A percentile compares a stretch with the other conserved stretches of the same genome.
Evolutionary conservation across 306 rosid species (phyloP).

Genomic region (Quercus cerris): DNA sequence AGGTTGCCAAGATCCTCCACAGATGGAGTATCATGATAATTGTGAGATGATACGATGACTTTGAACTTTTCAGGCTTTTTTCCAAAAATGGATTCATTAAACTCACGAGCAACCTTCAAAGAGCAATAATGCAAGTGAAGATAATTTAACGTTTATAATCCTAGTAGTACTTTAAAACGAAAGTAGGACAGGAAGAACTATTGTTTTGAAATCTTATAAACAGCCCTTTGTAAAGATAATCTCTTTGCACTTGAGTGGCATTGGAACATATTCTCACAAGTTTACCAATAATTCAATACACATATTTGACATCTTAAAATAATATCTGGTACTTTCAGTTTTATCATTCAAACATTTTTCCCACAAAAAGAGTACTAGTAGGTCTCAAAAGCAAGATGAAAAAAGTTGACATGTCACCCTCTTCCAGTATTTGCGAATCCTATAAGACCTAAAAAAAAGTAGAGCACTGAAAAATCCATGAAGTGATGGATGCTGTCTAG

Average conservation of each 20-base stretch:
- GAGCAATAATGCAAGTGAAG: conserved; percentile 24
- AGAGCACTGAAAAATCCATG: neutral
- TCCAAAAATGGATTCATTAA: conserved; percentile 61
- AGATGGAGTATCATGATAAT: conserved; percentile 78
- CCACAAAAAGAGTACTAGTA: neutral
- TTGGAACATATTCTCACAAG: neutral
- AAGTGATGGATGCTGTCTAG: neutral
- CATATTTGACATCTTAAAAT: neutral
- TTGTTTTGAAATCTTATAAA: neutral
- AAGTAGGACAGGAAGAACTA: neutral
- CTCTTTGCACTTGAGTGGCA: neutral
- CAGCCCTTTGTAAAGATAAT: neutral
- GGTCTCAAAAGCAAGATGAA: neutral
- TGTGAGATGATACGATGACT: conserved; percentile 92
- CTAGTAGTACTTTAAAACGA: conserved; percentile 11
- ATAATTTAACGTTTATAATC: conserved; percentile 19
- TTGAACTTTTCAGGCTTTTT: conserved; percentile 56
- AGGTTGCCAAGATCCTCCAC: conserved; percentile 87
- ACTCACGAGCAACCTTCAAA: conserved; percentile 75
- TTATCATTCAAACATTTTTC: neutral
- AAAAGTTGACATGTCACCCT: neutral
- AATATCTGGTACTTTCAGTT: neutral
- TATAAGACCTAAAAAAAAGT: neutral
- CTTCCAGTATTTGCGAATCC: neutral
- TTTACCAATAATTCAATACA: neutral